Percentiles rank a stretch among this genome's conserved stretches.
Conservation (phyloP, 768 basidiomycete genomes). For the Phlebiopsis gigantea region DNA sequence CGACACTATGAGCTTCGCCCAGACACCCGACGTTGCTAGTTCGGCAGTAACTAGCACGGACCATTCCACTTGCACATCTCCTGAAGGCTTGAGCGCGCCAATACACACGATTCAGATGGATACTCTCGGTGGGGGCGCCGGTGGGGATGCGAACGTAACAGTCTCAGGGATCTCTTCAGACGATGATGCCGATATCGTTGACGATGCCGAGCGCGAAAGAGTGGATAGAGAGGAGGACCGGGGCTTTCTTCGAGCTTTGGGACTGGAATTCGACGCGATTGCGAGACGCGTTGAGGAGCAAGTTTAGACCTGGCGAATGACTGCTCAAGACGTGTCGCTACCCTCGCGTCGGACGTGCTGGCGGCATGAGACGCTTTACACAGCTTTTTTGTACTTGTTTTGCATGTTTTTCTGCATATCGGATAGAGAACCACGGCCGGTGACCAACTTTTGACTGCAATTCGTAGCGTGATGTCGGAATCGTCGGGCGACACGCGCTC, state of each 20-base stretch:
- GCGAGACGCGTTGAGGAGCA: conserved; percentile 3
- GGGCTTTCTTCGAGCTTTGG: conserved; percentile 20
- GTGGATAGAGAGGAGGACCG: conserved; percentile 19
- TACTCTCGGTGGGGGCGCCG: neutral
- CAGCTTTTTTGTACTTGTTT: neutral
- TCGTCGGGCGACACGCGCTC: neutral
- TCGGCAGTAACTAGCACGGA: neutral
- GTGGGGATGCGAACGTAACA: neutral
- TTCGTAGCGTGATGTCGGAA: neutral
- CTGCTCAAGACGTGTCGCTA: neutral
- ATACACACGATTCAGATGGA: neutral
- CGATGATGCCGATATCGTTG: neutral
- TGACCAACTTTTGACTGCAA: neutral
- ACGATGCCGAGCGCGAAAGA: neutral
- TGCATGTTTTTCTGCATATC: neutral
- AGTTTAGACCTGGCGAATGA: neutral
- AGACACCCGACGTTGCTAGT: conserved; percentile 13
- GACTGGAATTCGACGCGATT: conserved; percentile 21
- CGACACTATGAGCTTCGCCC: conserved; percentile 26
- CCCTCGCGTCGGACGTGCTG: neutral
- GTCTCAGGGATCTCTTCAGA: neutral
- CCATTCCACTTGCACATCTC: neutral
- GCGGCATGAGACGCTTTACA: too few species aligned
- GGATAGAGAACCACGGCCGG: neutral
- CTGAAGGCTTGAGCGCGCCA: neutral